These are phyloP conservation scores for Austroboletus novae-zelandiae DNA, from an alignment of 1,284 basidiomycete genomes.

Conservation along the genomic window DNA sequence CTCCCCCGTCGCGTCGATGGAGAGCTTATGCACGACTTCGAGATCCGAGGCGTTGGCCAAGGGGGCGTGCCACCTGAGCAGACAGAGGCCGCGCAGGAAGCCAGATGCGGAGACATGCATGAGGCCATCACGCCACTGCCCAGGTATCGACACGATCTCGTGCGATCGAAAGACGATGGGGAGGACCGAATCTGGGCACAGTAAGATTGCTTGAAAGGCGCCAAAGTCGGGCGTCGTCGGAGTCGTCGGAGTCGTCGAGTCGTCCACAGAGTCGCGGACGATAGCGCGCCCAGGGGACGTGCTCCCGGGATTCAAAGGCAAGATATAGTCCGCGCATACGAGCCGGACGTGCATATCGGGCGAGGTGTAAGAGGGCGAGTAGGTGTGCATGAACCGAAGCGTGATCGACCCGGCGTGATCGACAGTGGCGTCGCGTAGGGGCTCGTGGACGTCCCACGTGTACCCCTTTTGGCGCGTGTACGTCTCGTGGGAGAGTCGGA, in stretches of 20 bases:
- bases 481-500: slow-evolving; percentile 22
- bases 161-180: slow-evolving; percentile 13
- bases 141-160: slow-evolving; percentile 10
- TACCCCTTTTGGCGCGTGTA: slow-evolving; percentile 6
- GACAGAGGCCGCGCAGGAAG: slow-evolving; percentile 18
- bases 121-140: slow-evolving; percentile 11
- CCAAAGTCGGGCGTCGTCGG: background rate
- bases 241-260: background rate
- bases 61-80: background rate
- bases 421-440: slow-evolving; percentile 9
- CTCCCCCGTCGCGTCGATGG: slow-evolving; percentile 18
- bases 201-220: slow-evolving; percentile 1
- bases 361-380: background rate
- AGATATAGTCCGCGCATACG: slow-evolving; percentile 17
- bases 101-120: slow-evolving; percentile 16
- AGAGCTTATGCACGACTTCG: slow-evolving; percentile 11
- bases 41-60: background rate
- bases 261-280: too few species aligned
- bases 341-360: slow-evolving; percentile 4
- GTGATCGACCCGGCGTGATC: slow-evolving; percentile 13
- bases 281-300: too few species aligned
- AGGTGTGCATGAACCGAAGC: slow-evolving; percentile 20
- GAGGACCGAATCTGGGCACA: slow-evolving; percentile 6
- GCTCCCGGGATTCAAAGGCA: background rate
- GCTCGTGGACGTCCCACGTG: background rate